These are phyloP conservation scores for Saitoella complicata DNA, from an alignment of 805 yeast species.

Conservation along the genomic window DNA sequence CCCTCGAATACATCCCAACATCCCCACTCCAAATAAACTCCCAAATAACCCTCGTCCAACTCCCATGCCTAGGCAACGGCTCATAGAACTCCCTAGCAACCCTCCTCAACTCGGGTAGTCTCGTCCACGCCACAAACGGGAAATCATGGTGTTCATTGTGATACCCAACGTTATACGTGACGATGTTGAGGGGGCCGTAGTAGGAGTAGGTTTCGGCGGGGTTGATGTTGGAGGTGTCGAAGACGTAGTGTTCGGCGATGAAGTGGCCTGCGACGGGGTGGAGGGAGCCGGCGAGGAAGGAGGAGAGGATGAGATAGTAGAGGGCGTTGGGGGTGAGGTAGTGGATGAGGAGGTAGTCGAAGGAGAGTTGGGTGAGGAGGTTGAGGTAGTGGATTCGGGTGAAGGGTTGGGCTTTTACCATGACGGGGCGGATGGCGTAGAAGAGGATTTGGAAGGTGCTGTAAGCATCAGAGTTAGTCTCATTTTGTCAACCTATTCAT, in stretches of 20 bases:
- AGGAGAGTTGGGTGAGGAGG: constrained; percentile 38
- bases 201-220: constrained; percentile 79
- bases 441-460: constrained; percentile 67
- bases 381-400: constrained; percentile 63
- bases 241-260: constrained; percentile 61
- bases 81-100: constrained; percentile 71
- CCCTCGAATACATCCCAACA: constrained; percentile 65
- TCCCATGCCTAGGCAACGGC: constrained; percentile 56
- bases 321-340: constrained; percentile 51
- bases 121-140: constrained; percentile 86
- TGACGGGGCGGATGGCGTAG: constrained; percentile 83
- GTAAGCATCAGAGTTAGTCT: no score
- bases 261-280: constrained; percentile 95
- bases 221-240: constrained; percentile 13
- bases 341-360: constrained; percentile 41
- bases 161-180: constrained; percentile 88
- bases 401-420: constrained; percentile 56
- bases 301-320: constrained; percentile 51
- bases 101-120: constrained; percentile 42
- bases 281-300: constrained; percentile 77
- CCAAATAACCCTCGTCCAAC: constrained; percentile 65
- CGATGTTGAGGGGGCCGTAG: constrained; percentile 58
- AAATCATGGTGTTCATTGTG: constrained; percentile 94
- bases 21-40: constrained; percentile 54
- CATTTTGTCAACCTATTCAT: no score